phyloP scores from a whole-genome alignment of 139 green algal species.

The Edaphochlamys debaryana region DNA sequence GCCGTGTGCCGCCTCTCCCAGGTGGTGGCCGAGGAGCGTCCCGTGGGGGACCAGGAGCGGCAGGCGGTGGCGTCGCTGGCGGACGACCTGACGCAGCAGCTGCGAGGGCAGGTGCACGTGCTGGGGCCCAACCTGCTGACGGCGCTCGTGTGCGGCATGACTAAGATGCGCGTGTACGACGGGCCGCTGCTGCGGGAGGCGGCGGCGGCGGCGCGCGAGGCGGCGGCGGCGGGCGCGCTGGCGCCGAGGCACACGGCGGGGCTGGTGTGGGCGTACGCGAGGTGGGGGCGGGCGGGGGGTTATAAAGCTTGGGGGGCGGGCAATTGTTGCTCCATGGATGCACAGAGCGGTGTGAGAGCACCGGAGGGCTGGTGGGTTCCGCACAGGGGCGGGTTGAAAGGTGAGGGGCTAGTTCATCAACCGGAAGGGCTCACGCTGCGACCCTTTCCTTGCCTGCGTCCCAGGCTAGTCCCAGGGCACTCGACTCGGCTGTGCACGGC shows the following conservation, averaged over 20 bases:
- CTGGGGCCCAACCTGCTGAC: neutral
- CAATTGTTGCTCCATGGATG: no score
- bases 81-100: neutral
- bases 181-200: conserved; percentile 26
- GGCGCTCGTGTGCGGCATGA: conserved; percentile 16
- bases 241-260: conserved; percentile 3
- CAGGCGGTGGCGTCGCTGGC: conserved; percentile 11
- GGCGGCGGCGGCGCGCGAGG: neutral
- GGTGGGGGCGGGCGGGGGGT: neutral
- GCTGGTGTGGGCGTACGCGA: conserved; percentile 15
- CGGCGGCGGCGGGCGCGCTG: neutral
- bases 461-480: no score
- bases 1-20: conserved; percentile 18
- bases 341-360: no score
- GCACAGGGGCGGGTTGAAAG: no score
- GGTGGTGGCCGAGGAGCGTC: conserved; percentile 13
- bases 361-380: no score
- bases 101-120: neutral
- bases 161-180: conserved; percentile 6
- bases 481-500: no score
- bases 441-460: no score
- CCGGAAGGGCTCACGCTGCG: no score
- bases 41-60: neutral
- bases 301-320: no score
- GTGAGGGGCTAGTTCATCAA: no score